Evolutionary conservation across 2,329 filamentous ascomycete genomes (phyloP), one percentile per base, ranked within the genome.

Genomic region (Ceratocystiopsis brevicomis): DNA sequence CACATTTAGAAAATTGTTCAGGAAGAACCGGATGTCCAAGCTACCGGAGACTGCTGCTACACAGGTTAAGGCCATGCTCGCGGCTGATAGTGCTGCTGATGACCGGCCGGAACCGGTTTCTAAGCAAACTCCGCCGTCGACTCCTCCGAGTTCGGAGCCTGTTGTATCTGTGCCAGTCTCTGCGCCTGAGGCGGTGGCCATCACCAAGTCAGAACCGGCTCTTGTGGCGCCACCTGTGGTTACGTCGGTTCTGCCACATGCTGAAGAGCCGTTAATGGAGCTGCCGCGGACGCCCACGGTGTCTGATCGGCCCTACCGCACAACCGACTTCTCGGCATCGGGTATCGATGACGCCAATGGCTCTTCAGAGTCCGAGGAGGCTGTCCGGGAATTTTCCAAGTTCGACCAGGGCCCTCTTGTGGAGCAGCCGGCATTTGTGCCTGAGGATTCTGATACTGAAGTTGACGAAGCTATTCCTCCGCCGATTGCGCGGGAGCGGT

Each of bases 401-500:
- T 96, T 96, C 55, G 81, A 90, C 54, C 88, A 96, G 61, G 90
- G 87, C 2, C 90, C 90, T 2, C 69, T 95, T 19, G 60, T 73
- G 11, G 86, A 96, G 45, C 81, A 90, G 57, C 88, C 90, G 3
- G 83, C 86, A 1, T 93, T 92, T 54, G 68, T 74, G 12, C 83
- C 59, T 0, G 66, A 63, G 3, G 71, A 77, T 14, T 59, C 60
- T 25, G 65, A 66, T 21, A 63, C 68, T 19, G 65, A 65, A 34
- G 61, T 60, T 6, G 62, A 70, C 10, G 68, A 67, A 38, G 65
- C 65, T 4, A 55, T 61, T 3, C 68, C 70, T 18, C 66, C 69
- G 3, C 68, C 71, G 1, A 73, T 73, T 47, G 59, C 64, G 13
- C 63, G 69, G 18, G 62, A 63, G 37, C 48, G 53, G 35, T 53